Conservation (phyloP, 2,329 filamentous ascomycete species). For the Ophiostoma angusticollis region DNA sequence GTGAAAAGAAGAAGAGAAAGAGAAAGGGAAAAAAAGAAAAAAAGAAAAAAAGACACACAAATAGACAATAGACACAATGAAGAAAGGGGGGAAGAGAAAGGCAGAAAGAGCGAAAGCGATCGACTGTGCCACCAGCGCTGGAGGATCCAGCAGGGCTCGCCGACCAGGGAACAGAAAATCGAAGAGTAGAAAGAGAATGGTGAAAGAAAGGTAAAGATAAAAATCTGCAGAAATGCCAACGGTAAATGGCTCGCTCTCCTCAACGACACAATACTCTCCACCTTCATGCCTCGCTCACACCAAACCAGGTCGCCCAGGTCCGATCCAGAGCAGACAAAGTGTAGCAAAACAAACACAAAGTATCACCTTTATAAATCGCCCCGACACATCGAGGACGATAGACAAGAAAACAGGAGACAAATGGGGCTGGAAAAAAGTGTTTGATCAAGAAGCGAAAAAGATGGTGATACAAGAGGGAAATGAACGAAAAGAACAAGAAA, state of each 20-base stretch:
- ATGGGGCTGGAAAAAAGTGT: background rate
- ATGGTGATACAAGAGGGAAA: background rate
- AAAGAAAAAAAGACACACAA: background rate
- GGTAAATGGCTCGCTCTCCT: too few relatives aligned
- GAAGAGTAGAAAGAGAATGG: background rate
- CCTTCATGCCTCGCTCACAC: too few relatives aligned
- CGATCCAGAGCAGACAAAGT: background rate
- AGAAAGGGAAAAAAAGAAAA: constrained; percentile 1
- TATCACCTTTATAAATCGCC: too few relatives aligned
- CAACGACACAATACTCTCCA: too few relatives aligned
- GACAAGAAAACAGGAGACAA: constrained; percentile 3
- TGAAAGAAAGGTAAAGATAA: background rate
- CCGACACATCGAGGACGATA: too few relatives aligned
- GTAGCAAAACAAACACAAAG: background rate
- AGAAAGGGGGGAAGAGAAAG: constrained; percentile 1
- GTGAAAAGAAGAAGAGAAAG: background rate
- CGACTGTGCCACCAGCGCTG: too few relatives aligned
- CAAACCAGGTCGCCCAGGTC: constrained; percentile 4
- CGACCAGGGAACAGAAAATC: background rate
- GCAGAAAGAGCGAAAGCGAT: constrained; percentile 6
- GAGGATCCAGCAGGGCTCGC: background rate
- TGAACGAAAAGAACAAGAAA: background rate
- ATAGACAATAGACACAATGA: background rate
- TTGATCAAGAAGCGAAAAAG: too few relatives aligned
- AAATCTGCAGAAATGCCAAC: too few relatives aligned